Conservation (phyloP, 805 yeast genomes). For the Kodamaea sagamina region DNA sequence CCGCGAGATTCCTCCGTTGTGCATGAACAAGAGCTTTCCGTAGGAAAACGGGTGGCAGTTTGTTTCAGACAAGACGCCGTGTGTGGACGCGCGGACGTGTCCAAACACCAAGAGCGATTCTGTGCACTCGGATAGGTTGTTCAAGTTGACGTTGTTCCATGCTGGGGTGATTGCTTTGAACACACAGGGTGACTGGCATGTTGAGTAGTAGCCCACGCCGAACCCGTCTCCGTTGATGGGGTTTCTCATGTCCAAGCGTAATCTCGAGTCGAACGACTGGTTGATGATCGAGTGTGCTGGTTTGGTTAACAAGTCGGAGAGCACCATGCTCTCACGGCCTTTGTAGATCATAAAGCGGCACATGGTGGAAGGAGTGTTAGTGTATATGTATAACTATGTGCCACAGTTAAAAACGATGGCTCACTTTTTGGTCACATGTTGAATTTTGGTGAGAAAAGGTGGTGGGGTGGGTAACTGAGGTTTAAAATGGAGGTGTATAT, state of each 20-base stretch:
- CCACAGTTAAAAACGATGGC: constrained; percentile 1
- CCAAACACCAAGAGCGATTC: constrained; percentile 84
- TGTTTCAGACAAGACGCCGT: constrained; percentile 91
- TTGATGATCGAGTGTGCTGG: constrained; percentile 98
- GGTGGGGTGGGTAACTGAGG: too few relatives aligned
- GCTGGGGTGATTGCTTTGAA: constrained; percentile 97
- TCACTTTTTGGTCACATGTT: background rate
- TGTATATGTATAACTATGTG: background rate
- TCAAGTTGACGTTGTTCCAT: constrained; percentile 93
- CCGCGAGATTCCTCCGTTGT: constrained; percentile 85
- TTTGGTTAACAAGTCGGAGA: constrained; percentile 83
- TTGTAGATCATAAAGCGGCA: constrained; percentile 91
- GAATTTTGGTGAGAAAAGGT: too few relatives aligned
- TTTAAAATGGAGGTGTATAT: too few relatives aligned
- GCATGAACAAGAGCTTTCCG: constrained; percentile 92
- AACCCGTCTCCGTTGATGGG: constrained; percentile 99
- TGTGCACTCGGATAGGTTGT: constrained; percentile 84
- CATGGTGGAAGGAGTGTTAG: constrained; percentile 46
- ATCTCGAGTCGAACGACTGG: constrained; percentile 88
- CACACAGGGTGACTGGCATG: constrained; percentile 63
- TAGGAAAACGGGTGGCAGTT: constrained; percentile 96
- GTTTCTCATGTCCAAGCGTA: constrained; percentile 82
- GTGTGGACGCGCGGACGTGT: constrained; percentile 94
- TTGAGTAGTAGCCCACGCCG: constrained; percentile 87
- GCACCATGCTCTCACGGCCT: constrained; percentile 83